Conservation (phyloP, 257 asterid genomes). For the Solanum infundibuliforme region DNA sequence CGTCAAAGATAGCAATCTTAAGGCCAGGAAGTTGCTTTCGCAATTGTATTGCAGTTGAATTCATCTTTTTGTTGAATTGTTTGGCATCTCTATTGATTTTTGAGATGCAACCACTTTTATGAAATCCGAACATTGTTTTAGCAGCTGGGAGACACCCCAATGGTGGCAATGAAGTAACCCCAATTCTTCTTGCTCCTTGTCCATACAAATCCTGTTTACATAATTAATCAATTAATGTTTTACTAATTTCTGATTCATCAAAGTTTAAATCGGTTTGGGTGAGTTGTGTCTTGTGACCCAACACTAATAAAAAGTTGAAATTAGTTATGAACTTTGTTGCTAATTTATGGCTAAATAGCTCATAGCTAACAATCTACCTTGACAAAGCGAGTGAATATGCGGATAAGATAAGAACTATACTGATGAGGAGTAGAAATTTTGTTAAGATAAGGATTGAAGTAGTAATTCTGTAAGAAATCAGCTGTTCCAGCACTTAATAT, state of each 20-base stretch:
- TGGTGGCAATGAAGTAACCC: conserved; percentile 92
- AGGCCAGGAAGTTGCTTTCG: conserved; percentile 61
- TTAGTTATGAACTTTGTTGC: too few species aligned
- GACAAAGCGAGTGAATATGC: conserved; percentile 43
- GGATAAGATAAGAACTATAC: conserved; percentile 49
- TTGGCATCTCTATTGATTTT: conserved; percentile 63
- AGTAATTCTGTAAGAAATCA: conserved; percentile 82
- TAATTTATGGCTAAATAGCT: neutral
- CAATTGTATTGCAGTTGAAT: conserved; percentile 51
- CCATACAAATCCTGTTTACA: conserved; percentile 29
- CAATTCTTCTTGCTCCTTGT: conserved; percentile 78
- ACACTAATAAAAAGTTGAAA: too few species aligned
- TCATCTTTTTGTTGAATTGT: conserved; percentile 61
- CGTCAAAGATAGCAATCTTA: conserved; percentile 61
- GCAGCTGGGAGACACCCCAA: conserved; percentile 79
- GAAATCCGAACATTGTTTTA: conserved; percentile 68
- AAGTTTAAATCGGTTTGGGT: too few species aligned
- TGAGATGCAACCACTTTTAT: conserved; percentile 61
- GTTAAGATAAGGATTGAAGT: conserved; percentile 63
- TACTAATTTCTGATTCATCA: too few species aligned
- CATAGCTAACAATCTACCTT: conserved; percentile 19
- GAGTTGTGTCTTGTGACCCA: too few species aligned
- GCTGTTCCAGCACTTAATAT: conserved; percentile 63
- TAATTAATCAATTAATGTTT: too few species aligned
- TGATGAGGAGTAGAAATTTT: conserved; percentile 58